A percentile compares a stretch with the other conserved stretches of the same genome.
Conservation (phyloP, 1,284 basidiomycete genomes). For the Ustilago shanxiensis region DNA sequence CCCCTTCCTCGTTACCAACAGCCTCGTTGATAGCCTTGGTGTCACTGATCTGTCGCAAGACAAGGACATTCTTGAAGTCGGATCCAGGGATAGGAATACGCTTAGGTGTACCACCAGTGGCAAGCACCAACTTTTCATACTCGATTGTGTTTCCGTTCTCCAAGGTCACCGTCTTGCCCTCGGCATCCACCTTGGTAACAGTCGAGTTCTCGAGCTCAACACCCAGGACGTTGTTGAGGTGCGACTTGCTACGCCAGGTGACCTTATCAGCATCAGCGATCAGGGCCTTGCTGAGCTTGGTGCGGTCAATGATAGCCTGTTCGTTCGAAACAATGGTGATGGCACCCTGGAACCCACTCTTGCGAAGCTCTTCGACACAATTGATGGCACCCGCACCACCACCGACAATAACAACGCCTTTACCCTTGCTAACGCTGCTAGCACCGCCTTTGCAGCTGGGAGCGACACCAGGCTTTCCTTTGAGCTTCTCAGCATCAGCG, state of each 20-base stretch:
- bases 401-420: constrained; percentile 84
- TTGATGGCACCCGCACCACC: constrained; percentile 87
- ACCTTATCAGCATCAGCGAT: constrained; percentile 82
- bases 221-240: constrained; percentile 83
- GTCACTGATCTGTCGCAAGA: constrained; percentile 80
- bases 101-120: constrained; percentile 72
- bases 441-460: constrained; percentile 60
- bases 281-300: constrained; percentile 89
- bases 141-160: constrained; percentile 64
- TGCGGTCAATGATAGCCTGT: constrained; percentile 85
- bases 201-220: constrained; percentile 79
- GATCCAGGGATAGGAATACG: constrained; percentile 83
- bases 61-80: constrained; percentile 82
- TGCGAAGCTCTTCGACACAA: constrained; percentile 84
- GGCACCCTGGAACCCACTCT: constrained; percentile 82
- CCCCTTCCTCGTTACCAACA: constrained; percentile 69
- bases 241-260: constrained; percentile 79
- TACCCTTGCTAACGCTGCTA: constrained; percentile 71
- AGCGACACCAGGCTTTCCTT: constrained; percentile 70
- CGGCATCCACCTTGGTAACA: constrained; percentile 54
- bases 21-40: constrained; percentile 82
- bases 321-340: constrained; percentile 87
- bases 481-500: constrained; percentile 77
- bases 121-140: constrained; percentile 71
- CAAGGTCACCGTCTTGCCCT: constrained; percentile 68